phyloP scores from a whole-genome alignment of 495 filamentous ascomycete genomes.

The Lophiostoma macrostomum region DNA sequence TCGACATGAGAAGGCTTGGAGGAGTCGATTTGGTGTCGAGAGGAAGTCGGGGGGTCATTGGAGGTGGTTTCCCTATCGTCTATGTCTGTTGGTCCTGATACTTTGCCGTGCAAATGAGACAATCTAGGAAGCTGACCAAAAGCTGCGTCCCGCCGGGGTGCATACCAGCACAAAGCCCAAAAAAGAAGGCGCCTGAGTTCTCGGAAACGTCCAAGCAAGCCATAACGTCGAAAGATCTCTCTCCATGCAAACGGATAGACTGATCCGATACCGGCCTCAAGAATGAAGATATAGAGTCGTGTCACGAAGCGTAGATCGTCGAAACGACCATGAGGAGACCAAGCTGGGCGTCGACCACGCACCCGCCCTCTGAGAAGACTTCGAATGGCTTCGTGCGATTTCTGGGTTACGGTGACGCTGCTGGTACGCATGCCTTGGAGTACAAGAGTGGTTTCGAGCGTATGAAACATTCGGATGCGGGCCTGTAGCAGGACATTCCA shows the following conservation, averaged over 20 bases:
- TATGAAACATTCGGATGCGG: constrained; percentile 32
- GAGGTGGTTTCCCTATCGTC: too few species aligned
- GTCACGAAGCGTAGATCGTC: constrained; percentile 38
- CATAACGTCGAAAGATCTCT: constrained; percentile 50
- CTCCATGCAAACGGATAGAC: constrained; percentile 45
- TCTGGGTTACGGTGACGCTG: constrained; percentile 1
- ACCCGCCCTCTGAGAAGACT: constrained; percentile 13
- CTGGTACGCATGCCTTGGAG: constrained; percentile 23
- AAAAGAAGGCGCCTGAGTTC: constrained; percentile 39
- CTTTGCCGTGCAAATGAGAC: background rate
- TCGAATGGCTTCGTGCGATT: constrained; percentile 6
- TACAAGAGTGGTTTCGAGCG: constrained; percentile 5
- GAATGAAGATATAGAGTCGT: constrained; percentile 37
- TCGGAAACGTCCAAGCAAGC: constrained; percentile 45
- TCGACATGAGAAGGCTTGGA: background rate
- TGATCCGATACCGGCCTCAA: constrained; percentile 34
- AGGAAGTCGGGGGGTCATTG: background rate
- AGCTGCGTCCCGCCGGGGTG: constrained; percentile 3
- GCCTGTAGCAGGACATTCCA: constrained; percentile 47
- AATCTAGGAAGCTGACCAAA: constrained; percentile 9
- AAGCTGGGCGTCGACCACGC: constrained; percentile 7
- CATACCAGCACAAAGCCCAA: constrained; percentile 30
- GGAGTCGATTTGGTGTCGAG: constrained; percentile 1
- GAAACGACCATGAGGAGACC: constrained; percentile 16
- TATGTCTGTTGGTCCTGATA: too few species aligned